Base-by-base conservation (phyloP, 2,329 filamentous ascomycete species). In the Epichloe gansuensis region DNA sequence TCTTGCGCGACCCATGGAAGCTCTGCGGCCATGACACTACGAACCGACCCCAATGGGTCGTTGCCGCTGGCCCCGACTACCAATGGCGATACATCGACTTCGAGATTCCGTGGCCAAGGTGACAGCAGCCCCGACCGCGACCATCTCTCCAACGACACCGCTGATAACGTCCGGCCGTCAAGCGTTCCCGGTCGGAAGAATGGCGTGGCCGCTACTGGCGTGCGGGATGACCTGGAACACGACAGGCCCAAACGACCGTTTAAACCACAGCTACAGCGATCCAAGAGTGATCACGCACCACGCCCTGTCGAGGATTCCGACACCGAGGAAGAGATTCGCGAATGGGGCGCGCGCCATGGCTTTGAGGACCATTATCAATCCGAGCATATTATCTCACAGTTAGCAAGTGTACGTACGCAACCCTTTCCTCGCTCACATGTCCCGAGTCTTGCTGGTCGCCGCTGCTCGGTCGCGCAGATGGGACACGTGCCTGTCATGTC, bases 311-410 rank as follows among this genome's bases (percentile, higher is more conserved):
- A 71, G 15, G 68, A 73, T 17, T 56, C 66, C 43, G 72, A 74
- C 43, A 63, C 67, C 48, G 60, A 64, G 31, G 73, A 76, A 3
- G 74, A 76, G 43, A 66, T 74, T 35, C 68, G 70, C 44, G 73
- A 76, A 58, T 78, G 76, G 75, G 78, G 78, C 7, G 77, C 77
- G 67, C 81, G 91, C 48, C 91, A 96, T 71, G 91, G 91, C 47
- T 96, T 93, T 73, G 89, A 95, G 64, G 86, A 91, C 60, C 89
- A 95, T 67, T 90, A 95, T 66, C 86, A 89, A 64, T 94, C 87
- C 5, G 87, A 90, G 60, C 89, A 95, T 64, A 91, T 94, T 62
- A 86, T 94, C 61, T 86, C 86, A 53, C 80, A 90, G 59, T 75
- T 95, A 57, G 88, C 86, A 50, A 90, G 85, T 65, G 86, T 90